Conservation (phyloP, 148 eudicot species). For the Rhododendron vialii region DNA sequence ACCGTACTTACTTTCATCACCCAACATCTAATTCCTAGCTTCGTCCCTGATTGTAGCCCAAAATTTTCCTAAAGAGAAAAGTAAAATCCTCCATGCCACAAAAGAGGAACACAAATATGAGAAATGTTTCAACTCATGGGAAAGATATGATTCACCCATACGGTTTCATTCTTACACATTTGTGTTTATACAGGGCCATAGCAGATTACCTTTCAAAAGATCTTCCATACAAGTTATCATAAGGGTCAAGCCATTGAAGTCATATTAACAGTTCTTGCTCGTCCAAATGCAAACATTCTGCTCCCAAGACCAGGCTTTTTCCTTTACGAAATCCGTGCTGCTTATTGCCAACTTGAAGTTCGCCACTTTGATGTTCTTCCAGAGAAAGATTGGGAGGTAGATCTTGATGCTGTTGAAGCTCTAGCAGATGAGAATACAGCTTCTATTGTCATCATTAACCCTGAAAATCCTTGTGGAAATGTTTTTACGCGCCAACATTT, state of each 20-base stretch:
- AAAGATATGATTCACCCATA: not conserved
- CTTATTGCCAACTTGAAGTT: conserved; percentile 40
- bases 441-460: conserved; percentile 71
- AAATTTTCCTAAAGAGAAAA: not conserved
- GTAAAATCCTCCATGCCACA: not conserved
- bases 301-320: conserved; percentile 71
- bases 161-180: not conserved
- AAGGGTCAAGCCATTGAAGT: conserved; percentile 63
- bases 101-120: not conserved
- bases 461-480: conserved; percentile 89
- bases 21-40: not conserved
- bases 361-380: conserved; percentile 68
- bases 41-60: not conserved
- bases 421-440: conserved; percentile 69
- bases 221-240: conserved; percentile 44
- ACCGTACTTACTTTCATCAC: not conserved
- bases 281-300: conserved; percentile 67
- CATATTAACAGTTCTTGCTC: conserved; percentile 36
- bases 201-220: conserved; percentile 61
- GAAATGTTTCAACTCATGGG: not conserved
- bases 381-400: conserved; percentile 69
- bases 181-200: conserved; percentile 44
- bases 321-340: conserved; percentile 48
- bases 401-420: conserved; percentile 51
- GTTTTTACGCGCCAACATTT: conserved; percentile 53